A percentile compares a stretch with the other conserved stretches of the same genome.
phyloP scores from a whole-genome alignment of 73 alveolate genomes.

The Paramecium pentaurelia region DNA sequence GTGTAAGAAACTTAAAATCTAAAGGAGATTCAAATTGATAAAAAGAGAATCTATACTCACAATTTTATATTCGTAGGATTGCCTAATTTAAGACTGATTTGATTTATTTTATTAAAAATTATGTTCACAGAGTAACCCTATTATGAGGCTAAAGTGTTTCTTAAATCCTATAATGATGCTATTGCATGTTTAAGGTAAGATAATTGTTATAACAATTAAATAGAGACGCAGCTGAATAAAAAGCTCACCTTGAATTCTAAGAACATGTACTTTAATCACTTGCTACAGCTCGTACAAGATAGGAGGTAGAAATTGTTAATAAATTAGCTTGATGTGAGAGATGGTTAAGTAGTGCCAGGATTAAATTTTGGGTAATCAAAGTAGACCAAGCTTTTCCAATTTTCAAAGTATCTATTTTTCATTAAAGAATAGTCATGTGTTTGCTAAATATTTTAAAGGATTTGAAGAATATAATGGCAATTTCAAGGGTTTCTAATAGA shows the following conservation, averaged over 20 bases:
- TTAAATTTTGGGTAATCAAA: neutral
- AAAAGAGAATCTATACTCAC: conserved; percentile 45
- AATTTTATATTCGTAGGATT: conserved; percentile 55
- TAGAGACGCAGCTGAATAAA: conserved; percentile 25
- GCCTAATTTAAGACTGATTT: conserved; percentile 54
- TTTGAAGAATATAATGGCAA: neutral
- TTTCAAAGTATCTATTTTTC: neutral
- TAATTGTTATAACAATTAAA: neutral
- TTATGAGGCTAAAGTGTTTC: conserved; percentile 1
- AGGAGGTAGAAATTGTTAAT: neutral
- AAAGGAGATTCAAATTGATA: conserved; percentile 29
- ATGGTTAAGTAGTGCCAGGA: neutral
- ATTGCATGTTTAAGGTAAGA: neutral
- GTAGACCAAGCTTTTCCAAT: neutral
- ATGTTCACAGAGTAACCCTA: conserved; percentile 33
- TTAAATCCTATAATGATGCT: conserved; percentile 32
- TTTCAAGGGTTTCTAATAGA: neutral
- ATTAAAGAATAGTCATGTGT: neutral
- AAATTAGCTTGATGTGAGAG: conserved; percentile 8
- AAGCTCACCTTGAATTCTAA: neutral
- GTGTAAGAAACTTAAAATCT: neutral
- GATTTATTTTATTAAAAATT: conserved; percentile 1
- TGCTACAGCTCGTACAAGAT: neutral
- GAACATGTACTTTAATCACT: neutral
- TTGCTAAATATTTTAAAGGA: neutral